Percentiles rank a stretch among this genome's conserved stretches.
Conservation (phyloP, 2,329 filamentous ascomycete genomes). For the Sporothrix sp. region DNA sequence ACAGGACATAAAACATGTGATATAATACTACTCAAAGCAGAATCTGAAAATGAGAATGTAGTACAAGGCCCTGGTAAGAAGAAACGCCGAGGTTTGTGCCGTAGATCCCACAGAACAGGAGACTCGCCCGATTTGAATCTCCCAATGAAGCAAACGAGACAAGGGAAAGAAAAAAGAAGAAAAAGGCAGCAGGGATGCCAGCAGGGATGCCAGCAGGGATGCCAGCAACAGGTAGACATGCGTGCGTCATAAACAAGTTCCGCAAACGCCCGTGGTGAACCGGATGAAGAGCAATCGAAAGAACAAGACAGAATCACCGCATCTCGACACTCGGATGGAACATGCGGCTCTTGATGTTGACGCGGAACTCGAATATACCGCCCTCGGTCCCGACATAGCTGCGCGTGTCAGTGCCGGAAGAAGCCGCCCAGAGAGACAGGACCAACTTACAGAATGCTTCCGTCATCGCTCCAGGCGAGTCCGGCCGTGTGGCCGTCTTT, state of each 20-base stretch:
- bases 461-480: constrained; percentile 52
- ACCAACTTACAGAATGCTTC: constrained; percentile 44
- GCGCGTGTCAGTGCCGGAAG: constrained; percentile 17
- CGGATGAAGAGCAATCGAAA: neutral
- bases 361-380: constrained; percentile 64
- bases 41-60: neutral
- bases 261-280: neutral
- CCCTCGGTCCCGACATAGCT: constrained; percentile 59
- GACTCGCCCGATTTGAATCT: neutral
- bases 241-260: too few relatives aligned
- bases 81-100: neutral
- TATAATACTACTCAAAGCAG: neutral
- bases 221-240: neutral
- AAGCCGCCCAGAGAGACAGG: neutral
- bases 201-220: too few relatives aligned
- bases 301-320: constrained; percentile 29
- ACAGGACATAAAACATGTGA: neutral
- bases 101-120: neutral
- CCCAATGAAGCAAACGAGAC: neutral
- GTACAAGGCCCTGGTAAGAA: neutral
- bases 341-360: constrained; percentile 55
- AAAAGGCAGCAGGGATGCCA: too few relatives aligned
- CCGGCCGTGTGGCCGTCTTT: constrained; percentile 56
- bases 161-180: neutral
- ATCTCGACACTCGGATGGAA: constrained; percentile 45